Evolutionary conservation across 2,329 filamentous ascomycete genomes (phyloP).

Genomic region (Calycina herbarum): DNA sequence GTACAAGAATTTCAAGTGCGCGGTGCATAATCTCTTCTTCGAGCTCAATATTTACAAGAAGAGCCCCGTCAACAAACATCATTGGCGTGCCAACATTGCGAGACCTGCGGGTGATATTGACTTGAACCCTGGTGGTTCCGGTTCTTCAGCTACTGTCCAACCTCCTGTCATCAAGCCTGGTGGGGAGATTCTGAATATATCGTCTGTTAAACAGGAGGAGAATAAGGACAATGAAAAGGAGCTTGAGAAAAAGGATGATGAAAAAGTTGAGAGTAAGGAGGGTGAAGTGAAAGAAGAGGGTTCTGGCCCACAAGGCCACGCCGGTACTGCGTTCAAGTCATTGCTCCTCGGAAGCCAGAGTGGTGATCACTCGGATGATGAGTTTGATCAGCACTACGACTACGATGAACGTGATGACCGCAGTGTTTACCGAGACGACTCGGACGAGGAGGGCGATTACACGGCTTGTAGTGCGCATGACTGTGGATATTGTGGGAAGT

Average conservation of each 20-base stretch:
- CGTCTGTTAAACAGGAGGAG: background rate
- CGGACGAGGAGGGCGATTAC: background rate
- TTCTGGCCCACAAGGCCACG: background rate
- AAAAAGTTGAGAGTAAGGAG: background rate
- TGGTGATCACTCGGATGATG: background rate
- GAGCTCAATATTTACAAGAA: constrained; percentile 52
- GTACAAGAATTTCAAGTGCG: constrained; percentile 50
- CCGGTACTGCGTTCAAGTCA: background rate
- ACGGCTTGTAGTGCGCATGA: background rate
- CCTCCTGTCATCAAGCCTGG: background rate
- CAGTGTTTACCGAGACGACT: background rate
- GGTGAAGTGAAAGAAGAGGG: background rate
- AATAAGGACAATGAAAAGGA: background rate
- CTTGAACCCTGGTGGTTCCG: constrained; percentile 20
- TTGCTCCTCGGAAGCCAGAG: background rate
- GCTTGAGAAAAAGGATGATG: too few species aligned
- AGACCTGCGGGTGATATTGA: constrained; percentile 44
- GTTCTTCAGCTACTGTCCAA: background rate
- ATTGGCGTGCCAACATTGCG: constrained; percentile 46
- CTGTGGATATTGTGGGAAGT: background rate
- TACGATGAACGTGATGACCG: background rate
- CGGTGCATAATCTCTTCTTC: constrained; percentile 47
- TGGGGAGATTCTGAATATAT: background rate
- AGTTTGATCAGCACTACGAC: background rate
- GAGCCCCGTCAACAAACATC: constrained; percentile 46